These are phyloP conservation scores for Gossypium schwendimanii DNA, from an alignment of 441 rosid genomes.

Conservation along the genomic window DNA sequence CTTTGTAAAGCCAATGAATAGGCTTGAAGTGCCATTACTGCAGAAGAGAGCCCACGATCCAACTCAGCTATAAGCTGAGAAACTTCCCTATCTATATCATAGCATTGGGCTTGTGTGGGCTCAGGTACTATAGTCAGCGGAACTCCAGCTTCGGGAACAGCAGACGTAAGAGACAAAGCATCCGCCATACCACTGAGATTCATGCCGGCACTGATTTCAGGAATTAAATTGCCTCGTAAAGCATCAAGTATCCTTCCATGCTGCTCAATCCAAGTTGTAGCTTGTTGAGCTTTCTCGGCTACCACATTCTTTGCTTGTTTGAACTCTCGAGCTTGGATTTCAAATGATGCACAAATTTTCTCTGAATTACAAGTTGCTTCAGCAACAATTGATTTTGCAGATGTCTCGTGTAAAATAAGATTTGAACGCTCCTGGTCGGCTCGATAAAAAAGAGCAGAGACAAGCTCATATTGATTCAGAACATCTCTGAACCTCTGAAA, in stretches of 20 bases:
- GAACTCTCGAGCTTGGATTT: constrained; percentile 78
- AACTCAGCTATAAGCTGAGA: constrained; percentile 65
- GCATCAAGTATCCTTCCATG: constrained; percentile 87
- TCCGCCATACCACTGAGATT: constrained; percentile 44
- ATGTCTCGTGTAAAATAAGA: constrained; percentile 69
- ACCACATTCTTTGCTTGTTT: constrained; percentile 72
- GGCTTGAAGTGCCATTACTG: constrained; percentile 55
- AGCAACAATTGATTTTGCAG: constrained; percentile 80
- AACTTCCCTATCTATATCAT: constrained; percentile 82
- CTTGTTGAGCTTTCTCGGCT: constrained; percentile 85
- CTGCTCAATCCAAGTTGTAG: constrained; percentile 83
- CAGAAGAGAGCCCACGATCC: constrained; percentile 72
- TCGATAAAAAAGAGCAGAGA: constrained; percentile 62
- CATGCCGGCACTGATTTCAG: constrained; percentile 52
- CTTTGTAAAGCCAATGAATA: constrained; percentile 84
- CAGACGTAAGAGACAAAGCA: constrained; percentile 75
- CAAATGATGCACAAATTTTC: constrained; percentile 63
- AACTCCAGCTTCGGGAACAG: constrained; percentile 81
- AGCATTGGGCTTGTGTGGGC: constrained; percentile 92
- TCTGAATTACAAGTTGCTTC: constrained; percentile 75
- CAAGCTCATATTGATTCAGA: constrained; percentile 67
- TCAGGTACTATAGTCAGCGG: constrained; percentile 95
- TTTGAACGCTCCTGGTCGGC: constrained; percentile 89
- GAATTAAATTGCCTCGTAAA: constrained; percentile 62
- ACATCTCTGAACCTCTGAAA: constrained; percentile 77